Evolutionary conservation across 768 basidiomycete genomes (phyloP), one percentile per base, ranked within the genome.

Genomic region (Tylopilus felleus): DNA sequence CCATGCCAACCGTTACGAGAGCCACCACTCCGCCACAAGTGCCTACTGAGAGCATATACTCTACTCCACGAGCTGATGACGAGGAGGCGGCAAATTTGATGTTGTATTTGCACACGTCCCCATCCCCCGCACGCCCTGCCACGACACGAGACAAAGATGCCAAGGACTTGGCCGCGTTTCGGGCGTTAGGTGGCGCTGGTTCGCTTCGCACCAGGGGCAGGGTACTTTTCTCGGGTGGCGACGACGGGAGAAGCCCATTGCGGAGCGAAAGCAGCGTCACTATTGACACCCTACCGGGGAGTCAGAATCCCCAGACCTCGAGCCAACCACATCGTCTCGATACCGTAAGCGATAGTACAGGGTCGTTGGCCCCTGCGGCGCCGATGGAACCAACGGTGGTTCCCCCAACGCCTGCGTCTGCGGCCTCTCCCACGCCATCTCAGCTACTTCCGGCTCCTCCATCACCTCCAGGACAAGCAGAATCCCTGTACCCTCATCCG

Each of bases 31-130:
- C 78, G 7, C 71, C 76, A 3, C 68, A 71, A 31, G 36, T 56
- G 4, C 62, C 62, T 1, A 53, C 55, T 3, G 58, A 73, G 71
- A 72, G 60, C 65, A 59, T 42, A 67, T 38, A 82, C 74, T 40
- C 81, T 75, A 65, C 80, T 64, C 53, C 77, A 77, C 56, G 81
- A 73, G 82, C 84, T 29, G 88, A 90, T 66, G 85, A 83, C 56
- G 69, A 70, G 33, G 91, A 93, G 63, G 91, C 90, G 0, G 90
- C 91, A n/a, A 88, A 90, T 64, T 71, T 92, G 41, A 88, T 93
- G 83, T 74, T 93, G 21, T 89, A 82, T 71, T 80, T 93, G 47
- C 90, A 91, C 39, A 91, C 90, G 7, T 91, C 88, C 1, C 90
- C 90, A 0, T 91, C 89, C 0, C 90, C 90, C 9, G 88, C 77